A percentile compares a stretch with the other conserved stretches of the same genome.
These are phyloP conservation scores for Clathrus columnatus DNA, from an alignment of 768 basidiomycete species.

Conservation along the genomic window DNA sequence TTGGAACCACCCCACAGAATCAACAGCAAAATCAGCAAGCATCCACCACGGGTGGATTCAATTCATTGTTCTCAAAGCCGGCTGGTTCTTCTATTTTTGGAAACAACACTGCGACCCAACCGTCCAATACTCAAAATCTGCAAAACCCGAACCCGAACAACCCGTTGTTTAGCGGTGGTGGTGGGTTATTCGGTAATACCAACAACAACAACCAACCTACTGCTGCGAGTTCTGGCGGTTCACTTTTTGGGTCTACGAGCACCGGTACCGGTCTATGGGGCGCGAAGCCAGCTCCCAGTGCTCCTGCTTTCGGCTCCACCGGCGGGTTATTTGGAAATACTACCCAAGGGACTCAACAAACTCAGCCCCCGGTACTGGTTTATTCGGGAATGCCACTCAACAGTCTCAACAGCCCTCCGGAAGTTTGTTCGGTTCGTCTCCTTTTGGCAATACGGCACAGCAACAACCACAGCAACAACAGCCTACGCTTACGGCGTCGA, in stretches of 20 bases:
- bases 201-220: slow-evolving; percentile 28
- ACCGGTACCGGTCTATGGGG: slow-evolving; percentile 24
- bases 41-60: slow-evolving; percentile 7
- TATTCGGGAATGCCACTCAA: slow-evolving; percentile 33
- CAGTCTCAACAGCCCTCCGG: neutral
- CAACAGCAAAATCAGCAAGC: slow-evolving; percentile 35
- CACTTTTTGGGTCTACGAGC: slow-evolving; percentile 31
- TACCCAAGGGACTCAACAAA: slow-evolving; percentile 22
- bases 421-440: slow-evolving; percentile 1
- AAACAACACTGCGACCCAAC: neutral
- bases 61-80: slow-evolving; percentile 6
- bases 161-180: slow-evolving; percentile 13
- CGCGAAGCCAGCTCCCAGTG: slow-evolving; percentile 25
- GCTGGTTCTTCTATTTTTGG: slow-evolving; percentile 2
- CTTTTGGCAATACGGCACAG: slow-evolving; percentile 4
- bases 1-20: slow-evolving; percentile 21
- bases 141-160: slow-evolving; percentile 7
- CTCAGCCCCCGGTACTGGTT: slow-evolving; percentile 19
- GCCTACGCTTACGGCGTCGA: slow-evolving; percentile 63
- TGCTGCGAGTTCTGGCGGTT: slow-evolving; percentile 23
- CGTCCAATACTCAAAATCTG: neutral
- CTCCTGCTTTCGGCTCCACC: slow-evolving; percentile 19
- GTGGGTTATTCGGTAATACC: slow-evolving; percentile 27
- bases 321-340: slow-evolving; percentile 24
- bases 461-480: slow-evolving; percentile 8